Evolutionary conservation across 2,329 filamentous ascomycete genomes (phyloP), one percentile per base, ranked within the genome.

Genomic region (Sporothrix protearum): DNA sequence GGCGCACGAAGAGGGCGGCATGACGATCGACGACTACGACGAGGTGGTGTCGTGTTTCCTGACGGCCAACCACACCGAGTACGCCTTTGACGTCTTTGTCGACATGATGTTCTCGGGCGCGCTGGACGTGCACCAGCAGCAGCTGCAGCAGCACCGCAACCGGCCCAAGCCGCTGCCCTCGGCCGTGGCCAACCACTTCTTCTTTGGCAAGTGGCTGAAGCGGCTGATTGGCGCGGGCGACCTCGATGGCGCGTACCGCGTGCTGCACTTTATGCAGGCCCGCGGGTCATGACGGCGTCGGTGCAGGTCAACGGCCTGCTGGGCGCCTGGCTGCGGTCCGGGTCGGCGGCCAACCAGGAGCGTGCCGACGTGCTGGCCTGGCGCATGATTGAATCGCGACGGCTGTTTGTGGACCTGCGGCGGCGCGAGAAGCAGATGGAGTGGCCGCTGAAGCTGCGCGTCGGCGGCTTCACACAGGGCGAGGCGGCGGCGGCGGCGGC

Each of bases 201-300:
- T 97, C 80, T 91, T 94, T 75, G 92, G 91, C 45, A 94, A 93
- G 76, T 97, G 94, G 94, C 86, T 97, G 77, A 95, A 95, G 80
- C 89, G 91, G 67, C 86, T 96, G 9, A 91, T 96, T 71, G 90
- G 90, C 19, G 87, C 89, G 72, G 89, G 89, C 1, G 87, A 93
- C 74, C 81, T 92, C 16, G 87, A 91, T 71, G 91, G 90, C 1
- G 92, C 93, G 2, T 85, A 87, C 69, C 87, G 88, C 73, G 92
- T 96, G 9, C 83, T 96, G 36, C 86, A 91, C 16, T 85, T 94
- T 74, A 95, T 96, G 91, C 88, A 89, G 75, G 83, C 86, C 69
- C 88, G 87, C 76, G 88, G 89, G 86, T 94, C 45, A 83, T 84
- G 71, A 89, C 92, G 2, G 88, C 92, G 53, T 83, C 92, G 1